Conservation (phyloP, 2,329 filamentous ascomycete species). For the Alternaria ventricosa region DNA sequence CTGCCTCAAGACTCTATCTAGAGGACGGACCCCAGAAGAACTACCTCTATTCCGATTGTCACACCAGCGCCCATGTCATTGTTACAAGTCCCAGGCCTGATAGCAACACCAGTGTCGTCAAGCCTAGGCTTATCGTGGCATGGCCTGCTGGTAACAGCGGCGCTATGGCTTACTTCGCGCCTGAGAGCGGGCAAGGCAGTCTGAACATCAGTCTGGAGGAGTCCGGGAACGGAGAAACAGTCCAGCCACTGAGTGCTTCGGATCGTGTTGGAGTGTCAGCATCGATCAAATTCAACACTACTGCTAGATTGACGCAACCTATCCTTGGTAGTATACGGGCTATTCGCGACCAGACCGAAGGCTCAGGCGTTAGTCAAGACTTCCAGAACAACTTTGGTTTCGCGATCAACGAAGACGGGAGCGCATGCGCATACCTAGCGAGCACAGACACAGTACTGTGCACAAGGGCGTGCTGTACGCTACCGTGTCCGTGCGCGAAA, state of each 20-base stretch:
- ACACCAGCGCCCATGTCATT: slow-evolving; percentile 65
- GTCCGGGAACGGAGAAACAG: slow-evolving; percentile 50
- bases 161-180: slow-evolving; percentile 62
- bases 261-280: slow-evolving; percentile 61
- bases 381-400: slow-evolving; percentile 63
- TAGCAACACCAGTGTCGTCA: slow-evolving; percentile 62
- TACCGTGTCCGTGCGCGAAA: too few species aligned
- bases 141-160: slow-evolving; percentile 73
- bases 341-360: slow-evolving; percentile 69
- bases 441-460: too few species aligned
- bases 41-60: slow-evolving; percentile 71
- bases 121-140: slow-evolving; percentile 64
- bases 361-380: slow-evolving; percentile 57
- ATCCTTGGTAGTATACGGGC: slow-evolving; percentile 68
- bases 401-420: slow-evolving; percentile 49
- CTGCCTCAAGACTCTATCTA: slow-evolving; percentile 50
- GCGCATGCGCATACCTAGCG: slow-evolving; percentile 14
- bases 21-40: slow-evolving; percentile 67
- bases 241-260: slow-evolving; percentile 56
- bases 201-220: slow-evolving; percentile 62
- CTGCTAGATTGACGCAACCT: slow-evolving; percentile 61
- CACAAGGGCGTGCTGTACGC: too few species aligned
- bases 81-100: slow-evolving; percentile 63
- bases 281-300: slow-evolving; percentile 63
- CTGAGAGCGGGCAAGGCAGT: slow-evolving; percentile 61